These are phyloP conservation scores for Ceratocystis colombiana DNA, from an alignment of 2,329 filamentous ascomycete species.

Conservation along the genomic window DNA sequence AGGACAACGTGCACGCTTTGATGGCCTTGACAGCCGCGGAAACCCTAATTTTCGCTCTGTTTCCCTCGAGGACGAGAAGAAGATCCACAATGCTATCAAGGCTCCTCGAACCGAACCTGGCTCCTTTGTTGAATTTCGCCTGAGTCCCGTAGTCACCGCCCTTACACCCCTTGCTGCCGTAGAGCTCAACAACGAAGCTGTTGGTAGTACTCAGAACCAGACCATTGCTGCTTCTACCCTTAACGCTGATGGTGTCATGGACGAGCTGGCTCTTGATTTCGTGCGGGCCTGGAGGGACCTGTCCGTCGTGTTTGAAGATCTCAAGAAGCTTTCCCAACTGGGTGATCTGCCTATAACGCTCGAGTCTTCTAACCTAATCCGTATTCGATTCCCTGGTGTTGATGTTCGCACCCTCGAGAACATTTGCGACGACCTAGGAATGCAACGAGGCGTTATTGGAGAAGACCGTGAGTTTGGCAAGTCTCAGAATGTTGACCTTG, in stretches of 20 bases:
- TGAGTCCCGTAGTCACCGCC: constrained; percentile 83
- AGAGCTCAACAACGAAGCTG: constrained; percentile 34
- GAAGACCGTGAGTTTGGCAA: constrained; percentile 67
- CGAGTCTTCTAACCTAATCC: constrained; percentile 55
- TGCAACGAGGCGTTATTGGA: constrained; percentile 65
- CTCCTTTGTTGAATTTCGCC: constrained; percentile 76
- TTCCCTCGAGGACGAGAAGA: constrained; percentile 56
- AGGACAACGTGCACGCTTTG: constrained; percentile 77
- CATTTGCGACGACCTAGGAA: constrained; percentile 77
- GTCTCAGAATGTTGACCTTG: constrained; percentile 57
- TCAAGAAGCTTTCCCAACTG: constrained; percentile 63
- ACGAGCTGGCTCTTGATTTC: constrained; percentile 79
- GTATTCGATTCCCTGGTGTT: constrained; percentile 83
- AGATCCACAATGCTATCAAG: constrained; percentile 19
- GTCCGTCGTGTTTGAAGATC: constrained; percentile 65
- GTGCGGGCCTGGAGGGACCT: constrained; percentile 76
- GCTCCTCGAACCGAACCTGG: constrained; percentile 57
- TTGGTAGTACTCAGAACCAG: constrained; percentile 25
- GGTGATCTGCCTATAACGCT: constrained; percentile 77
- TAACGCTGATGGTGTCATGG: constrained; percentile 73
- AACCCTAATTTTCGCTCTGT: constrained; percentile 71
- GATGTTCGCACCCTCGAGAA: constrained; percentile 71
- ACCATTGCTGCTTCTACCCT: constrained; percentile 49
- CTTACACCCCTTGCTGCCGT: constrained; percentile 58
- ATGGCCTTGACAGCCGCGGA: constrained; percentile 63